phyloP scores from a whole-genome alignment of 805 yeast species.

The Starmerella vitae region DNA sequence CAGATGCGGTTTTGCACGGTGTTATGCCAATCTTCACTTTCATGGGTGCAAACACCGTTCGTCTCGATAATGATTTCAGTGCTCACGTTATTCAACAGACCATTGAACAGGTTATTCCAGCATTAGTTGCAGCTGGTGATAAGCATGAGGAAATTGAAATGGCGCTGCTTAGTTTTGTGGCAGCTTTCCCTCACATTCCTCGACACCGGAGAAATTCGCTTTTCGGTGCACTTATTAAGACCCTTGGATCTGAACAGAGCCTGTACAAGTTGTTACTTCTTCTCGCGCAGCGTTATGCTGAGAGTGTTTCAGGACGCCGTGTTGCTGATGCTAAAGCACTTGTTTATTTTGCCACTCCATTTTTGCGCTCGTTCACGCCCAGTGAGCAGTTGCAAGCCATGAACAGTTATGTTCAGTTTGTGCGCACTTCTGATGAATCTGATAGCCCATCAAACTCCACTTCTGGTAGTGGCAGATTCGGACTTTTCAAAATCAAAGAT shows the following conservation, averaged over 20 bases:
- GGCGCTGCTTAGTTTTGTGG: constrained; percentile 73
- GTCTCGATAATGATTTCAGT: constrained; percentile 94
- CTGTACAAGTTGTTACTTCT: constrained; percentile 62
- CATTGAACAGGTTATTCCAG: constrained; percentile 79
- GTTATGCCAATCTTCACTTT: constrained; percentile 99
- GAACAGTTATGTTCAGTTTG: constrained; percentile 19
- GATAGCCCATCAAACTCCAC: constrained; percentile 4
- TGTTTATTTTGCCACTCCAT: constrained; percentile 58
- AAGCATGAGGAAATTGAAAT: constrained; percentile 61
- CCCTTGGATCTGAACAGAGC: constrained; percentile 55
- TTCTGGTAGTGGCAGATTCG: constrained; percentile 35
- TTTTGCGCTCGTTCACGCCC: constrained; percentile 54
- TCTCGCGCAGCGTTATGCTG: constrained; percentile 65
- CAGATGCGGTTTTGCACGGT: constrained; percentile 83
- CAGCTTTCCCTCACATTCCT: constrained; percentile 92
- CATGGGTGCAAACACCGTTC: constrained; percentile 94
- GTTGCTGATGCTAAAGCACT: constrained; percentile 52
- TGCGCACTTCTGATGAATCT: constrained; percentile 3
- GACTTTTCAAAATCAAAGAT: constrained; percentile 32
- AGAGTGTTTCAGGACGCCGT: constrained; percentile 32
- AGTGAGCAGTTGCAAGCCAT: constrained; percentile 37
- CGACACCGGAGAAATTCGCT: constrained; percentile 85
- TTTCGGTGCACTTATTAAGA: constrained; percentile 63
- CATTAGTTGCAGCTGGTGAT: constrained; percentile 45
- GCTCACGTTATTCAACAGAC: constrained; percentile 88